phyloP scores from a whole-genome alignment of 805 yeast species.

The Saccharomycopsis guyanensis region DNA sequence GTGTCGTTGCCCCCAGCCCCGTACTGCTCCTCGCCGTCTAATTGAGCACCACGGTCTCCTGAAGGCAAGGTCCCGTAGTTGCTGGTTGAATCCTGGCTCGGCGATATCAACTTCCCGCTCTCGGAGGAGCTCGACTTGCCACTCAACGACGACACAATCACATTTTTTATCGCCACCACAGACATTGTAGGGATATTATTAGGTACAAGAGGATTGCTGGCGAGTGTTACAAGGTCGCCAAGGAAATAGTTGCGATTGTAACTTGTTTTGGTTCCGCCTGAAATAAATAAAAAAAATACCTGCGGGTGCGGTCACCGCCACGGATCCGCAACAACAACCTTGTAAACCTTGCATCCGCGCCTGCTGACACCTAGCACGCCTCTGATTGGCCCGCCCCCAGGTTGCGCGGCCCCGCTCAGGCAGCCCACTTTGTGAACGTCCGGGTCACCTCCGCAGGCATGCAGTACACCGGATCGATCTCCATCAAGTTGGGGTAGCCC shows the following conservation, averaged over 20 bases:
- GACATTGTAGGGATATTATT: neutral
- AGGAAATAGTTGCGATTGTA: neutral
- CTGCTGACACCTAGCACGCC: neutral
- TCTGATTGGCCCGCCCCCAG: neutral
- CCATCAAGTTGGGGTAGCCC: slow-evolving; percentile 42
- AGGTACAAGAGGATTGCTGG: no score
- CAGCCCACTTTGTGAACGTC: slow-evolving; percentile 24
- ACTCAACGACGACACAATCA: neutral
- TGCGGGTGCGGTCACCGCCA: neutral
- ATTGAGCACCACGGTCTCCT: neutral
- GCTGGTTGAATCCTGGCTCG: neutral
- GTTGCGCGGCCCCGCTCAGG: neutral
- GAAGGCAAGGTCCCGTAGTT: neutral
- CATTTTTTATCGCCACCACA: neutral
- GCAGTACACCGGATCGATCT: slow-evolving; percentile 82
- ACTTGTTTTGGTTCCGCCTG: neutral
- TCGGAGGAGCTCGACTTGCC: neutral
- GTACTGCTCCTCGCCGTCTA: neutral
- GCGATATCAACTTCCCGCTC: neutral
- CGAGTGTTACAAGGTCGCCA: no score
- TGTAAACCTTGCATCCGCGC: no score
- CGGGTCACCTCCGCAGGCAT: slow-evolving; percentile 45
- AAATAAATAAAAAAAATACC: slow-evolving; percentile 1
- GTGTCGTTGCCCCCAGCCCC: neutral
- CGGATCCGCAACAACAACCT: neutral